phyloP scores from a whole-genome alignment of 257 asterid genomes.

The Solanum ahanhuiri region DNA sequence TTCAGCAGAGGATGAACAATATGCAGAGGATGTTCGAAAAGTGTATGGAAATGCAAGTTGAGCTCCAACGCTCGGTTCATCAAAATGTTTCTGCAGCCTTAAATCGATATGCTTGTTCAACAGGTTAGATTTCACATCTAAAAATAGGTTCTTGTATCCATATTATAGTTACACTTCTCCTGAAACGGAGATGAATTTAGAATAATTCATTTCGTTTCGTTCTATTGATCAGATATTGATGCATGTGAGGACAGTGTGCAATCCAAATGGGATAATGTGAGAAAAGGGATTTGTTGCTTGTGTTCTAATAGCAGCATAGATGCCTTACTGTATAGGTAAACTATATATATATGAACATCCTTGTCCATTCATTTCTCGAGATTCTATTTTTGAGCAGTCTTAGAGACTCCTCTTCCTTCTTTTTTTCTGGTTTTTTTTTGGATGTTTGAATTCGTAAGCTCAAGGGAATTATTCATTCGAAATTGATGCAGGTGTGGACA shows the following conservation, averaged over 20 bases:
- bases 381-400: background rate
- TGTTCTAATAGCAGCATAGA: slow-evolving; percentile 50
- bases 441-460: background rate
- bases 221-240: slow-evolving; percentile 14
- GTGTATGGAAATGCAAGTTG: slow-evolving; percentile 82
- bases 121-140: slow-evolving; percentile 27
- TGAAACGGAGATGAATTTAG: background rate
- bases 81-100: slow-evolving; percentile 85
- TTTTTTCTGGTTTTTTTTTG: background rate
- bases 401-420: background rate
- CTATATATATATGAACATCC: background rate
- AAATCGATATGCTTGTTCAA: slow-evolving; percentile 32
- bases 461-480: background rate
- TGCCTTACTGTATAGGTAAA: slow-evolving; percentile 79
- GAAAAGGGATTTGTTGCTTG: slow-evolving; percentile 78
- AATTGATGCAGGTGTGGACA: slow-evolving; percentile 67
- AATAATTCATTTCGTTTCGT: background rate
- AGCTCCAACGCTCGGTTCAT: slow-evolving; percentile 53
- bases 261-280: slow-evolving; percentile 53
- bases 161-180: background rate
- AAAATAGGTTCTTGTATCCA: background rate
- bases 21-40: slow-evolving; percentile 78
- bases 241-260: slow-evolving; percentile 14
- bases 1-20: slow-evolving; percentile 57
- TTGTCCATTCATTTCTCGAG: background rate